Evolutionary conservation across 768 basidiomycete species (phyloP).

Genomic region (Gyrodon lividus): DNA sequence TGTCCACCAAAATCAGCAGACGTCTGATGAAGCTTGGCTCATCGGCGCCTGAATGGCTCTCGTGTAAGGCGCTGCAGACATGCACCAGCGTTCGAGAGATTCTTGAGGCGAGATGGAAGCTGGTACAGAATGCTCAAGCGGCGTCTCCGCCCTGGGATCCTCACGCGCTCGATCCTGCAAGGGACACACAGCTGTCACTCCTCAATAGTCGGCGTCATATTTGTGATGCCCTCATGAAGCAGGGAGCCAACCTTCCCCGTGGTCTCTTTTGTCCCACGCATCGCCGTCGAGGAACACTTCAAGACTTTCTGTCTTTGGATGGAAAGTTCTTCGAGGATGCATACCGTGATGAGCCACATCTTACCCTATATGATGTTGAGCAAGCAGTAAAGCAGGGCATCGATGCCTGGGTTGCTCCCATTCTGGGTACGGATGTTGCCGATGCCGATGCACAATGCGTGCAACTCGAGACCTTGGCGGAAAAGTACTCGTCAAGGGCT

Average conservation of each 20-base stretch:
- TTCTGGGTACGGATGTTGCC: conserved; percentile 11
- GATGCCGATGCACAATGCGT: conserved; percentile 23
- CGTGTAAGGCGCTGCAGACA: conserved; percentile 35
- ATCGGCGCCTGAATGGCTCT: conserved; percentile 33
- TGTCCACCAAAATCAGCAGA: conserved; percentile 28
- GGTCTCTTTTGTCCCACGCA: neutral
- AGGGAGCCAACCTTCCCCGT: conserved; percentile 1
- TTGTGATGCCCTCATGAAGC: conserved; percentile 9
- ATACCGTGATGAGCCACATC: conserved; percentile 6
- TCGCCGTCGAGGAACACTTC: conserved; percentile 11
- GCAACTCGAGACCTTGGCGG: conserved; percentile 27
- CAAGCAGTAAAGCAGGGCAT: conserved; percentile 28
- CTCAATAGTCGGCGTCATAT: conserved; percentile 29
- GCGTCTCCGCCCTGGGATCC: conserved; percentile 30
- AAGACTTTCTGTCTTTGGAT: conserved; percentile 16
- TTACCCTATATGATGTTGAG: conserved; percentile 40
- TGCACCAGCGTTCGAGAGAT: conserved; percentile 18
- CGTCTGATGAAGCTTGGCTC: conserved; percentile 26
- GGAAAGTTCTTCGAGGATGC: conserved; percentile 14
- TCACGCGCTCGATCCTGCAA: conserved; percentile 22
- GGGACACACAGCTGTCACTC: conserved; percentile 37
- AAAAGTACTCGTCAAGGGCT: conserved; percentile 28
- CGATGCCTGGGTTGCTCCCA: conserved; percentile 31
- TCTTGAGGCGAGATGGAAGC: conserved; percentile 36
- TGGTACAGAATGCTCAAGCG: conserved; percentile 25